Conservation (phyloP, 2,329 filamentous ascomycete species). For the Pseudogymnoascus sp. region DNA sequence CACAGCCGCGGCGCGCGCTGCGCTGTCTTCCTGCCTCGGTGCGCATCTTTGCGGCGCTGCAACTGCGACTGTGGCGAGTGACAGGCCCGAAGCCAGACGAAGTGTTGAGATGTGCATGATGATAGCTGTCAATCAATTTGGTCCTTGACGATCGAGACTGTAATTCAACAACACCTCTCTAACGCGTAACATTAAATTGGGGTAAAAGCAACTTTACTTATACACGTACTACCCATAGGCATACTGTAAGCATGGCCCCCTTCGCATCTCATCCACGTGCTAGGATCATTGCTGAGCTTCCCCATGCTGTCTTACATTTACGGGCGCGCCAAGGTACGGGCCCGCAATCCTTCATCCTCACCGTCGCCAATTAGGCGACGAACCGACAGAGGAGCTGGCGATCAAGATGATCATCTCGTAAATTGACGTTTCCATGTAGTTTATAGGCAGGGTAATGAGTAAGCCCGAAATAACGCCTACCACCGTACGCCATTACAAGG, state of each 20-base stretch:
- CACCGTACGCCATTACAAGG: not conserved
- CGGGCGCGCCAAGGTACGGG: not conserved
- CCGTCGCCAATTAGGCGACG: not conserved
- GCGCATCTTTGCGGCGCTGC: not conserved
- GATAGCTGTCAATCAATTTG: not conserved
- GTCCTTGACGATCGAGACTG: not conserved
- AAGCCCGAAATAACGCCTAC: not conserved
- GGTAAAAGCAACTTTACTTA: not conserved
- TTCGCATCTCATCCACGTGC: not conserved
- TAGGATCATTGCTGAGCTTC: not conserved
- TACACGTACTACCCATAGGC: not conserved
- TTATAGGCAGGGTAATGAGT: not conserved
- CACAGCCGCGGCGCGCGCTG: slow-evolving; percentile 47
- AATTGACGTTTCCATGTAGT: not conserved
- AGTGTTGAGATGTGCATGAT: not conserved
- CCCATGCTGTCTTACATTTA: not conserved
- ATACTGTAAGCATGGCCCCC: not conserved
- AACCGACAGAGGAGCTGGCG: not conserved
- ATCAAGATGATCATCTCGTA: slow-evolving; percentile 7
- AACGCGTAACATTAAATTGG: not conserved
- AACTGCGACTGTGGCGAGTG: not conserved
- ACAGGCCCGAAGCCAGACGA: not conserved
- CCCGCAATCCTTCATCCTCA: not conserved
- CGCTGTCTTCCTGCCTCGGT: not conserved
- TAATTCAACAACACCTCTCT: not conserved